Conservation (phyloP, 164 flowering plant genomes). For the Magnolia changhungtana region DNA sequence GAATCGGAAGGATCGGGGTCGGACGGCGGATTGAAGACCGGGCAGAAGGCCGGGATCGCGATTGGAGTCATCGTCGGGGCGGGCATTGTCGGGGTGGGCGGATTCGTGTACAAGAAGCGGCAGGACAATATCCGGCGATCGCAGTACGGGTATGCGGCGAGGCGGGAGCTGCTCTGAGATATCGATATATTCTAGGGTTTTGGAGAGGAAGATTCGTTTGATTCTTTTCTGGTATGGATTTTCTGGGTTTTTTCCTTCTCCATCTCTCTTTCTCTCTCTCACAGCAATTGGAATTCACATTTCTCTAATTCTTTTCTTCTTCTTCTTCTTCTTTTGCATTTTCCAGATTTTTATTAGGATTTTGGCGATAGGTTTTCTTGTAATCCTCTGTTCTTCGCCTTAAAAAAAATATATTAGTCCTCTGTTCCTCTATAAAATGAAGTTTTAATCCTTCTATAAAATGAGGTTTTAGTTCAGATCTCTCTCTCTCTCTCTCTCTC, state of each 20-base stretch:
- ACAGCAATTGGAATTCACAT: neutral
- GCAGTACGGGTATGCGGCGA: slow-evolving; percentile 28
- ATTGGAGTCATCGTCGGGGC: slow-evolving; percentile 32
- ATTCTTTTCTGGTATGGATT: neutral
- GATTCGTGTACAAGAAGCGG: slow-evolving; percentile 34
- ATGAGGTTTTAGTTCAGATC: neutral
- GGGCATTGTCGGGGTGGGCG: slow-evolving; percentile 20
- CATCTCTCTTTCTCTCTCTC: neutral
- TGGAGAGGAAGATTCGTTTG: slow-evolving; percentile 4
- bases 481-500: too few species aligned
- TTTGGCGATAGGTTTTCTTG: neutral
- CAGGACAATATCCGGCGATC: slow-evolving; percentile 30
- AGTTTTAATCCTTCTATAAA: neutral
- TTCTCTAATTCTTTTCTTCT: neutral
- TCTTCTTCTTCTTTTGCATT: too few species aligned
- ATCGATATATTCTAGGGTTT: neutral
- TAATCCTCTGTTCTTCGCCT: neutral
- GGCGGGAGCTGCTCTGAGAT: slow-evolving; percentile 23
- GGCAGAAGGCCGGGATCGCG: slow-evolving; percentile 35
- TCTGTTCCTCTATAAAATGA: neutral
- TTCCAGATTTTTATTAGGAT: neutral
- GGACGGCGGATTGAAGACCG: slow-evolving; percentile 25
- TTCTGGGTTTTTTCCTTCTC: neutral
- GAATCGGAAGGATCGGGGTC: slow-evolving; percentile 1
- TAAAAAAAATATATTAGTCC: neutral